Evolutionary conservation across 306 rosid genomes (phyloP).

Genomic region (Argentina anserina): DNA sequence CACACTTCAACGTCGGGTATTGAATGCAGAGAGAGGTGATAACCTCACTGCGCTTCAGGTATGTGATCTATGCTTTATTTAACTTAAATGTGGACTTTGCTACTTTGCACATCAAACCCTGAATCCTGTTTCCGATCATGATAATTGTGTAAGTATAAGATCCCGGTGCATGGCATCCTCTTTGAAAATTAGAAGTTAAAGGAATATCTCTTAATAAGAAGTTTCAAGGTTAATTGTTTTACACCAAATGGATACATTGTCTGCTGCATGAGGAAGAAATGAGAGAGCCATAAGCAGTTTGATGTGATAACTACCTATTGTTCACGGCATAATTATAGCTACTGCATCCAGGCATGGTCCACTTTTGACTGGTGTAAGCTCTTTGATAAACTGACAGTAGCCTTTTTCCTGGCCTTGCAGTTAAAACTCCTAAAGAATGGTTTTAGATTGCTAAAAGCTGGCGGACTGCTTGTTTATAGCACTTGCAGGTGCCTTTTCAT

Average conservation of each 20-base stretch:
- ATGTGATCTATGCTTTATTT: conserved; percentile 21
- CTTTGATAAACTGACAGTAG: not conserved
- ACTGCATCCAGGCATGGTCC: not conserved
- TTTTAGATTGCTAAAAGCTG: conserved; percentile 73
- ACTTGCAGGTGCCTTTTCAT: conserved; percentile 77
- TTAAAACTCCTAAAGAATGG: conserved; percentile 75
- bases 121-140: not conserved
- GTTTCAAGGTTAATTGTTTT: not conserved
- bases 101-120: not conserved
- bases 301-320: not conserved
- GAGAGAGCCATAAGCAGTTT: not conserved
- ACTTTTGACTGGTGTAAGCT: not conserved
- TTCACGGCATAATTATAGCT: not conserved
- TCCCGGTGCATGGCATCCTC: not conserved
- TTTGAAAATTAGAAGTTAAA: not conserved
- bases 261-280: not conserved
- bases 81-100: not conserved
- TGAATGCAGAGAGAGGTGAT: conserved; percentile 83
- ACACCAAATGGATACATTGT: not conserved
- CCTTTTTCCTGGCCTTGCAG: conserved; percentile 44
- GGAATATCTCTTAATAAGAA: not conserved
- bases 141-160: not conserved
- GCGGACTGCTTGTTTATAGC: conserved; percentile 82
- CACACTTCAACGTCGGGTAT: conserved; percentile 71
- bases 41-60: conserved; percentile 71